Base-by-base conservation (phyloP, 1,139 yeast genomes). In the Candida glucosophila region DNA sequence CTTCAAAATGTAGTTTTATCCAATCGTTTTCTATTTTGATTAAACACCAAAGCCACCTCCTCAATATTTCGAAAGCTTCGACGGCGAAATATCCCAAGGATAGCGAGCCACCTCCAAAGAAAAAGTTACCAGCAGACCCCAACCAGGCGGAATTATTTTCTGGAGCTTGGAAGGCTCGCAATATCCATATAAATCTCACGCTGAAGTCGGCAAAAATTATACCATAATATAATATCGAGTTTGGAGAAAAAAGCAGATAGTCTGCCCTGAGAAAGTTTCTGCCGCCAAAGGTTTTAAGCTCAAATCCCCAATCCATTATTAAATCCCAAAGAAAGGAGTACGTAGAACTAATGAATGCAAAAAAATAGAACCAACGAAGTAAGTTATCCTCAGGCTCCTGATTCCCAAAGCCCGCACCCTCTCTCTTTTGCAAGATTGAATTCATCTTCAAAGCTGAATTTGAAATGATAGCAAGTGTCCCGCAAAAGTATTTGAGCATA, bases 41-140 rank as follows among this genome's bases (percentile, higher is more conserved):
- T 39, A 83, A 72, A 27, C 88, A 73, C 98, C 98, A 90, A 31
- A 85, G 54, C 74, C 90, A 83, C 40, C 98, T 66, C 52, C 98
- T 67, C 7, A 76, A 40, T 7, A 90, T 63, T 48, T 90, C 98
- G 28, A 86, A 52, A 6, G 72, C 42, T 42, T 88, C 93, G 27
- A 83, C 51, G 5, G 66, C 45, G 32, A 78, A 75, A 38, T 70
- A 63, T 1, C 90, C 92, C 14, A 65, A 52, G 14, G 75, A 69
- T 37, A 63, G 72, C 14, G 73, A 56, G 41, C 57, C 64, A 37
- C 54, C 61, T 18, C 58, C 65, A 41, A 58, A 64, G 27, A 64
- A 43, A 25, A 62, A 60, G 8, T 48, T 39, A n/a, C n/a, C n/a
- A n/a, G n/a, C n/a, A 3, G 55, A 46, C 10, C 47, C 39, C 14